A percentile compares a stretch with the other conserved stretches of the same genome.
Evolutionary conservation across 2,329 filamentous ascomycete genomes (phyloP).

Genomic region (Trichophyton rubrum): DNA sequence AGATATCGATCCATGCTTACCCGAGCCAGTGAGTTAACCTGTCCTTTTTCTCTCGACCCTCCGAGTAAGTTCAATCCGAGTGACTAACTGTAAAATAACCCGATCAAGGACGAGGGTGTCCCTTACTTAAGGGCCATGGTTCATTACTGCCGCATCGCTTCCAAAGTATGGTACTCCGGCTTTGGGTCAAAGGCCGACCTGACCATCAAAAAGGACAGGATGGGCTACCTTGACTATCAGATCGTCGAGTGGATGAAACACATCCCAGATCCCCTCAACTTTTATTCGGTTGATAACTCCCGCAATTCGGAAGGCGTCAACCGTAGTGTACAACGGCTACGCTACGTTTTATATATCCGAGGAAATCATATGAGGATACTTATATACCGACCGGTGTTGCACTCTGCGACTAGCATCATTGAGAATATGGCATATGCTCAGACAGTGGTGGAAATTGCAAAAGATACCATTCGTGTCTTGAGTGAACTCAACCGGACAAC

Average conservation of each 20-base stretch:
- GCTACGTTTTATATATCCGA: conserved; percentile 72
- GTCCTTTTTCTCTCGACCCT: neutral
- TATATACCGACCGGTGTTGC: conserved; percentile 76
- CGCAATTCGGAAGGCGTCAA: conserved; percentile 39
- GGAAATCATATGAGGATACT: conserved; percentile 84
- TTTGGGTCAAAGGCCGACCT: conserved; percentile 55
- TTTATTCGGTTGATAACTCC: conserved; percentile 45
- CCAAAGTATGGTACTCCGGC: conserved; percentile 75
- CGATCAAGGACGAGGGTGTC: conserved; percentile 28
- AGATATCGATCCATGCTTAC: conserved; percentile 68
- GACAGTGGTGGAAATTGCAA: conserved; percentile 52
- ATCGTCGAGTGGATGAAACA: conserved; percentile 76
- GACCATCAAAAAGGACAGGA: conserved; percentile 58
- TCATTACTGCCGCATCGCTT: conserved; percentile 66
- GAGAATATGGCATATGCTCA: conserved; percentile 61
- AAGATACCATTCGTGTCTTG: conserved; percentile 51
- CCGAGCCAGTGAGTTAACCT: conserved; percentile 52
- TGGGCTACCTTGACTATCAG: conserved; percentile 69
- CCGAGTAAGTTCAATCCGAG: neutral
- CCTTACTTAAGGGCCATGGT: conserved; percentile 79
- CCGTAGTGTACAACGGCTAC: conserved; percentile 59
- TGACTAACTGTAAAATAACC: neutral
- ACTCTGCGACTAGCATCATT: conserved; percentile 72
- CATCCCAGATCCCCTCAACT: conserved; percentile 52
- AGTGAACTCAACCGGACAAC: conserved; percentile 49